A percentile compares a stretch with the other conserved stretches of the same genome.
These are phyloP conservation scores for Sindora glabra DNA, from an alignment of 306 rosid species.

Conservation along the genomic window DNA sequence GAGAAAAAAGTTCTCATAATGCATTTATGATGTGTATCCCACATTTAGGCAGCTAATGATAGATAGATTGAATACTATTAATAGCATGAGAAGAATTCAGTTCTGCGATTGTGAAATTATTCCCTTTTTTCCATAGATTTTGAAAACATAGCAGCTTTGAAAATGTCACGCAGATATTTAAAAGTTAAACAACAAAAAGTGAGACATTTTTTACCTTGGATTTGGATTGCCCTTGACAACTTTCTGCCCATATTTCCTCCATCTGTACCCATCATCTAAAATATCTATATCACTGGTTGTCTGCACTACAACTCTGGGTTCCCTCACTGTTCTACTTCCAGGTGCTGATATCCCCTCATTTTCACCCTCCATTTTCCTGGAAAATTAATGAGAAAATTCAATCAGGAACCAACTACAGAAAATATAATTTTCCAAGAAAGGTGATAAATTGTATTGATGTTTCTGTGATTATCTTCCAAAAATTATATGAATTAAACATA, in stretches of 20 bases:
- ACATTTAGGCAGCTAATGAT: too few relatives aligned
- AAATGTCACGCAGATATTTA: constrained; percentile 8
- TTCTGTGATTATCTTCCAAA: too few relatives aligned
- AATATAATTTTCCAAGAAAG: too few relatives aligned
- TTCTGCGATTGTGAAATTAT: not conserved
- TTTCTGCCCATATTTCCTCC: constrained; percentile 99
- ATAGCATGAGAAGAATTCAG: constrained; percentile 4
- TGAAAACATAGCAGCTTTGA: constrained; percentile 12
- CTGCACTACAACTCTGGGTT: constrained; percentile 97
- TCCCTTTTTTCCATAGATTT: not conserved
- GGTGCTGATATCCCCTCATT: constrained; percentile 65
- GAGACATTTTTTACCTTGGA: constrained; percentile 66
- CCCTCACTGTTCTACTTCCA: constrained; percentile 86
- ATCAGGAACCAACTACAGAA: not conserved
- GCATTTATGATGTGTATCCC: constrained; percentile 8
- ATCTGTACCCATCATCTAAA: constrained; percentile 88
- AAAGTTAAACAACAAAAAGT: not conserved
- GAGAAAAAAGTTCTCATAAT: not conserved
- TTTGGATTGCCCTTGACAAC: constrained; percentile 98
- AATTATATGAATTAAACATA: constrained; percentile 3
- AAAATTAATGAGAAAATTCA: constrained; percentile 5
- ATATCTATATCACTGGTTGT: constrained; percentile 97
- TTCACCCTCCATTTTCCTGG: constrained; percentile 78
- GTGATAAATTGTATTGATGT: too few relatives aligned
- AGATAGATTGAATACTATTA: not conserved